These are phyloP conservation scores for Tricholoma matsutake DNA, from an alignment of 768 basidiomycete species.

Conservation along the genomic window DNA sequence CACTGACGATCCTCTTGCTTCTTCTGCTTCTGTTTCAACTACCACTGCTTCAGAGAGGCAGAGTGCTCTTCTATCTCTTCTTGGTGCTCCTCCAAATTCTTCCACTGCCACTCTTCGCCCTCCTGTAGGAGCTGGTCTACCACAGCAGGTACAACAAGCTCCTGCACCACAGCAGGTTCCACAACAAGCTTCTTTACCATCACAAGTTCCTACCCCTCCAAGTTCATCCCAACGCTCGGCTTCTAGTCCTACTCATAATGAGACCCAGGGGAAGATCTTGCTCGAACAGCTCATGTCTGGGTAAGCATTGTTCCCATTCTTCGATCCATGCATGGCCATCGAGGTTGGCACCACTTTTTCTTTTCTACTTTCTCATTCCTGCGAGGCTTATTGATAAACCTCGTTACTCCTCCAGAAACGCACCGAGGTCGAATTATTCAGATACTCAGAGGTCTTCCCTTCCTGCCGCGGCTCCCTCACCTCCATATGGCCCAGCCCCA, in stretches of 20 bases:
- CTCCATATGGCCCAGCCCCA: slow-evolving; percentile 42
- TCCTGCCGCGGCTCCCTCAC: slow-evolving; percentile 42
- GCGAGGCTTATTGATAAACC: slow-evolving; percentile 13
- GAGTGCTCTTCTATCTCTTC: slow-evolving; percentile 69
- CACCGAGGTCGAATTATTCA: slow-evolving; percentile 48
- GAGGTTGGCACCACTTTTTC: slow-evolving; percentile 9
- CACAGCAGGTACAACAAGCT: too few species aligned
- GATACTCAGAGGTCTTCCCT: slow-evolving; percentile 42
- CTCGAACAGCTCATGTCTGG: slow-evolving; percentile 81
- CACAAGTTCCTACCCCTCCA: slow-evolving; percentile 72
- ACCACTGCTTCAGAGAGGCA: slow-evolving; percentile 60
- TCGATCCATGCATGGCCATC: neutral
- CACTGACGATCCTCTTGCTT: slow-evolving; percentile 42
- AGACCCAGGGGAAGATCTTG: slow-evolving; percentile 69
- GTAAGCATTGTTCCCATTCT: slow-evolving; percentile 42
- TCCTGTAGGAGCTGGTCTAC: slow-evolving; percentile 18
- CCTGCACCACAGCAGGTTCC: too few species aligned
- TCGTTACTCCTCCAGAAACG: slow-evolving; percentile 30
- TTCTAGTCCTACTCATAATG: slow-evolving; percentile 52
- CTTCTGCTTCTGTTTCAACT: slow-evolving; percentile 39
- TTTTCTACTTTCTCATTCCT: slow-evolving; percentile 13
- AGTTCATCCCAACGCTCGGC: slow-evolving; percentile 54
- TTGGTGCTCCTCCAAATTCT: slow-evolving; percentile 41
- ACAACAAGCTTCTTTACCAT: slow-evolving; percentile 29
- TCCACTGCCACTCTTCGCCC: slow-evolving; percentile 20